These are phyloP conservation scores for Venturiaceae sp. DNA, from an alignment of 2,329 filamentous ascomycete species.

Conservation along the genomic window DNA sequence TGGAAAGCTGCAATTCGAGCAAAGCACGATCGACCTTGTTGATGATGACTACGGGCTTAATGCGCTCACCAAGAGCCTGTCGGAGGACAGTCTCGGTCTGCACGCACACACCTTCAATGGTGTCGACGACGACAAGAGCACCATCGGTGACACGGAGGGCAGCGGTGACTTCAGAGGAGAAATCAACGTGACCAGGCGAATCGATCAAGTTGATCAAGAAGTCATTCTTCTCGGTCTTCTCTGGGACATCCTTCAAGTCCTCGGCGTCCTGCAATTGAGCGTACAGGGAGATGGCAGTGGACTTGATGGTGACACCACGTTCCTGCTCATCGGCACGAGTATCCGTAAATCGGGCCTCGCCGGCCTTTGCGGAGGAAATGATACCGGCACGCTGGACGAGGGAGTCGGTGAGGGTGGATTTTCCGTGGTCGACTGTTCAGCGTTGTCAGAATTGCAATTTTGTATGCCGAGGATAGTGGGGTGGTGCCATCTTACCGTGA, in stretches of 20 bases:
- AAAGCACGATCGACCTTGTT: constrained; percentile 99
- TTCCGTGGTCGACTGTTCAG: constrained; percentile 84
- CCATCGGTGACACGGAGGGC: constrained; percentile 99
- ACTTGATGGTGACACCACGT: constrained; percentile 99
- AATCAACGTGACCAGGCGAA: constrained; percentile 99
- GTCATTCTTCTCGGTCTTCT: constrained; percentile 82
- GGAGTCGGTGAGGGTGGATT: constrained; percentile 98
- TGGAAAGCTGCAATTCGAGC: constrained; percentile 94
- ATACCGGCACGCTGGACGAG: constrained; percentile 99
- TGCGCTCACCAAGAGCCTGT: constrained; percentile 98
- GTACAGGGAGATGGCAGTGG: constrained; percentile 97
- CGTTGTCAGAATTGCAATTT: constrained; percentile 1
- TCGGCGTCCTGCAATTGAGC: constrained; percentile 70
- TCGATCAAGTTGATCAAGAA: constrained; percentile 99
- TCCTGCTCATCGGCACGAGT: constrained; percentile 97
- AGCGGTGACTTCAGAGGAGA: constrained; percentile 98
- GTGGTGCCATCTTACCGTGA: constrained; percentile 53
- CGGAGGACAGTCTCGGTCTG: constrained; percentile 99
- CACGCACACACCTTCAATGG: constrained; percentile 98
- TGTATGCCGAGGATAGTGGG: not conserved
- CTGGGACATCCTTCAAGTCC: constrained; percentile 89
- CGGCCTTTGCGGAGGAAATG: constrained; percentile 95
- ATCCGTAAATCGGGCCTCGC: constrained; percentile 92
- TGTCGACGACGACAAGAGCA: constrained; percentile 99
- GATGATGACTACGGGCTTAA: constrained; percentile 99